Conservation (phyloP, 805 yeast genomes). For the Cyberlindnera misumaiensis region DNA sequence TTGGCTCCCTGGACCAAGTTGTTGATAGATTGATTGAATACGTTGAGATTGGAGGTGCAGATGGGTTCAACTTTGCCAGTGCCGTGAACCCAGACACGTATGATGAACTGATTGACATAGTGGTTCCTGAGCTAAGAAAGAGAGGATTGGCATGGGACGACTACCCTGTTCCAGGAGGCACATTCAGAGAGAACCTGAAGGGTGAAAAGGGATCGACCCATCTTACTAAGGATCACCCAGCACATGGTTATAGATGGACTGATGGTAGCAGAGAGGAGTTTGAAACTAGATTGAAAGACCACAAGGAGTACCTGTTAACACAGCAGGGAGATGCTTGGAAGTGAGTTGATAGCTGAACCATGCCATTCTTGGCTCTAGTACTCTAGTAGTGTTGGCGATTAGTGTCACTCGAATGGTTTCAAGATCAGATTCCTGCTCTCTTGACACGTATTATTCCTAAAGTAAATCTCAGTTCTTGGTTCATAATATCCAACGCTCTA, state of each 20-base stretch:
- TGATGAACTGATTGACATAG: slow-evolving; percentile 30
- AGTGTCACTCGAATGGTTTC: too few species aligned
- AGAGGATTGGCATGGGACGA: slow-evolving; percentile 31
- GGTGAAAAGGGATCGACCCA: slow-evolving; percentile 14
- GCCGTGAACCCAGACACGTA: slow-evolving; percentile 31
- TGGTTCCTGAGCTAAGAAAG: slow-evolving; percentile 29
- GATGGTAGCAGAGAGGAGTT: slow-evolving; percentile 23
- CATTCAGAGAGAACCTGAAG: slow-evolving; percentile 29
- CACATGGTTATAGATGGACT: slow-evolving; percentile 16
- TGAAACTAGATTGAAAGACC: slow-evolving; percentile 10
- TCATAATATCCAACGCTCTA: too few species aligned
- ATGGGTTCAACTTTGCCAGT: slow-evolving; percentile 36
- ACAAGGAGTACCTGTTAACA: slow-evolving; percentile 2
- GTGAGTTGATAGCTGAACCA: too few species aligned
- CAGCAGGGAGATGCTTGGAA: background rate
- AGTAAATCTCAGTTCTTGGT: too few species aligned
- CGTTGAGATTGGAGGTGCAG: slow-evolving; percentile 35
- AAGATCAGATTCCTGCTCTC: too few species aligned
- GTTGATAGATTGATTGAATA: slow-evolving; percentile 33
- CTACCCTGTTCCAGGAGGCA: slow-evolving; percentile 27
- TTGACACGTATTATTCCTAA: too few species aligned
- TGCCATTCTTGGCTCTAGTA: too few species aligned
- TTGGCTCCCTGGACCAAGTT: slow-evolving; percentile 31
- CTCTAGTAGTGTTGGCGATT: too few species aligned
- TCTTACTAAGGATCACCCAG: slow-evolving; percentile 14